Percentiles rank a stretch among this genome's conserved stretches.
Evolutionary conservation across 176 grass and related monocot species (phyloP).

Genomic region (Aegilops umbellulata): DNA sequence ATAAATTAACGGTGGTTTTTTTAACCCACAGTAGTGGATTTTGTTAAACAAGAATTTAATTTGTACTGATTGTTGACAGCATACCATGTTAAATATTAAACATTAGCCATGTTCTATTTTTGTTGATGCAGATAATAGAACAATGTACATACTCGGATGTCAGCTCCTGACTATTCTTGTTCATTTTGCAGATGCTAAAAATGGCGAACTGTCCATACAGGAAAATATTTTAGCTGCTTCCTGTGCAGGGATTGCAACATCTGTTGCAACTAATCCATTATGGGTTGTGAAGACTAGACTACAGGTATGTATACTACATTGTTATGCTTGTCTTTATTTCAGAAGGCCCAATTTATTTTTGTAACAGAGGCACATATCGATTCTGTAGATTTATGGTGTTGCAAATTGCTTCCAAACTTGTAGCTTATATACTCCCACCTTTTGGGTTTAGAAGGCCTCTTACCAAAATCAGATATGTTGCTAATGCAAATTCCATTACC

Average conservation of each 20-base stretch:
- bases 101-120: neutral
- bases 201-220: constrained; percentile 50
- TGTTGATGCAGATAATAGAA: neutral
- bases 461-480: no score
- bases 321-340: neutral
- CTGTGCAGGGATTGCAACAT: constrained; percentile 79
- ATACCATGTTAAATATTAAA: no score
- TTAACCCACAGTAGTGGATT: no score
- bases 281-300: constrained; percentile 96
- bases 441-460: no score
- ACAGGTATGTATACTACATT: constrained; percentile 52
- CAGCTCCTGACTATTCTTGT: constrained; percentile 7
- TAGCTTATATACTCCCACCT: no score
- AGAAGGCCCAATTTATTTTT: neutral
- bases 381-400: no score
- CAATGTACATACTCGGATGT: neutral
- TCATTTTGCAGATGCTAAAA: constrained; percentile 28
- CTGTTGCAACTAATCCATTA: constrained; percentile 75
- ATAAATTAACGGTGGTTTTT: no score
- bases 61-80: no score
- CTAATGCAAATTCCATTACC: no score
- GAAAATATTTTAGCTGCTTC: constrained; percentile 75
- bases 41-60: no score
- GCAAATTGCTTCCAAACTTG: no score
- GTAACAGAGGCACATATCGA: neutral